Evolutionary conservation across 192 early-diverging fungal species (phyloP), one percentile per base, ranked within the genome.

Genomic region (Chytriomyces hyalinus): DNA sequence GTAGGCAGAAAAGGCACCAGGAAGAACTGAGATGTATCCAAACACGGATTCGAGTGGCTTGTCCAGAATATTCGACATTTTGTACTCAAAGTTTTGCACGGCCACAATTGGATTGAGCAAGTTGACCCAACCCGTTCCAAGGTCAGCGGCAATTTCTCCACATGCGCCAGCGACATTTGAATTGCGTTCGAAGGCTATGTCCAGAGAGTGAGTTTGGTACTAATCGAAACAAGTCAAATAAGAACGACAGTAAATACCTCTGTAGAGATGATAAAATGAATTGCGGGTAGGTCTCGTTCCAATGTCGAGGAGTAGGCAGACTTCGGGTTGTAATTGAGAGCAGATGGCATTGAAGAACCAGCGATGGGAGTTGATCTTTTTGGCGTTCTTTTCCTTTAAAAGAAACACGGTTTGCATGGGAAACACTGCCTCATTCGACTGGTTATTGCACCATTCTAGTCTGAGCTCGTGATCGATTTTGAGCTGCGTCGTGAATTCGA

Each of bases 61-160:
- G 74, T 93, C 92, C 26, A 93, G 83, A 79, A 93, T 93, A 69
- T 93, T 93, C 59, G 85, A 86, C 89, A 92, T 93, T 77, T 87
- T 98, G 89, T 98, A 98, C 87, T 98, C 96, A 86, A 98, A 98
- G 81, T 97, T 98, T 76, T 93, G 92, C 9, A 90, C 82, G 0
- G 92, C 92, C 0, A 93, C 90, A 10, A 93, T 67, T 10, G 91
- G 91, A 65, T 92, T 92, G 53, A 92, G 13, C 50, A 92, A 49
- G 46, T 92, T 92, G 61, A 82, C 82, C 85, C 87, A 73, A 74
- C 89, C 89, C 66, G 82, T 51, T 76, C 91, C 70, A 64, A 88
- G 28, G 79, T 91, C 85, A 49, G 83, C 84, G 4, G 71, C 73
- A 66, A 93, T 93, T 78, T 93, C 92, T 47, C 92, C 92, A 86